These are phyloP conservation scores for Phytophthora crassamura DNA, from an alignment of 352 stramenopile species.

Conservation along the genomic window DNA sequence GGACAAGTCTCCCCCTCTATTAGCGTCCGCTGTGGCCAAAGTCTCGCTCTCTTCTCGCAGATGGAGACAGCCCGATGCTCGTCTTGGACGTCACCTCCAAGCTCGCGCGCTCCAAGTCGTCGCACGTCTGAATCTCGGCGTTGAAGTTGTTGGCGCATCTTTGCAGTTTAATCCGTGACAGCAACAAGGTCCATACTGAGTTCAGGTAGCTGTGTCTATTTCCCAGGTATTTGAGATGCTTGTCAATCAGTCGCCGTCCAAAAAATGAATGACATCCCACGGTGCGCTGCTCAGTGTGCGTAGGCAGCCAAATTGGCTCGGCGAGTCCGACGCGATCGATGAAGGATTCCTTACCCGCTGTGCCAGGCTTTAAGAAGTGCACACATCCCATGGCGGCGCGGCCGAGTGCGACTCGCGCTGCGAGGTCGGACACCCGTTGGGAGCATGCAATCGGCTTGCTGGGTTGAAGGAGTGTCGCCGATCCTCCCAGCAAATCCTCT, in stretches of 20 bases:
- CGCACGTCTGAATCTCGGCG: constrained; percentile 49
- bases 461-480: constrained; percentile 28
- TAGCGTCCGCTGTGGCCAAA: constrained; percentile 93
- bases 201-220: no score
- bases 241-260: not conserved
- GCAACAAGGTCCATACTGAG: constrained; percentile 15
- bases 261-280: constrained; percentile 3
- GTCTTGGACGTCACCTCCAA: constrained; percentile 85
- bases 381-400: not conserved
- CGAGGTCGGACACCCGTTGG: constrained; percentile 7
- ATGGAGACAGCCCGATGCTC: constrained; percentile 92
- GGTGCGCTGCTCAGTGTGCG: not conserved
- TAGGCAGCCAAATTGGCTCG: no score
- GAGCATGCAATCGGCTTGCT: constrained; percentile 18
- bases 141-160: no score
- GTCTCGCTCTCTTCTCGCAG: constrained; percentile 64
- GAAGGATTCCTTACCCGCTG: no score
- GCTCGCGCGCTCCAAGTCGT: constrained; percentile 82
- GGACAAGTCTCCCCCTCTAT: constrained; percentile 89
- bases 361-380: no score
- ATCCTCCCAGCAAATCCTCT: no score
- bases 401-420: no score
- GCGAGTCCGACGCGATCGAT: no score
- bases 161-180: no score
- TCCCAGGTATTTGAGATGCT: no score